Base-by-base conservation (phyloP, 352 stramenopile genomes). In the Halophytophthora batemanensis region DNA sequence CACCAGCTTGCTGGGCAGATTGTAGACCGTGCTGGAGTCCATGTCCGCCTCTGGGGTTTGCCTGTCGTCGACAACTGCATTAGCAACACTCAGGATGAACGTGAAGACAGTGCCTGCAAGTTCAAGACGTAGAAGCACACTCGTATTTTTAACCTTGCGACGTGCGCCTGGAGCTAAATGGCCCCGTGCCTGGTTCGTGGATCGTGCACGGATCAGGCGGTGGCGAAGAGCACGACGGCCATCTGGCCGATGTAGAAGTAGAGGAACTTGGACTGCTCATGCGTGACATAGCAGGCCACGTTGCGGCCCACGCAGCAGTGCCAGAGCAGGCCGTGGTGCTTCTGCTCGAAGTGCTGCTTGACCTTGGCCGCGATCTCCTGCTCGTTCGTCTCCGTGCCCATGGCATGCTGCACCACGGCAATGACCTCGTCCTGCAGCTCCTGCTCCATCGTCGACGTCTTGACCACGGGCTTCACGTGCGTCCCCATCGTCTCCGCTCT, bases 201-300 rank as follows among this genome's bases (percentile, higher is more conserved):
- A 8, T 31, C 25, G 25, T 8, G 4, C 25, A 8, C 25, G 25
- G 25, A n/a, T 71, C 63, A 91, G 1, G 78, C 82, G 7, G 81
- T 95, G 18, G 83, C 86, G 43, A 98, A 98, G 19, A 98, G 75
- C 48, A 96, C 95, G 42, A 98, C 75, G 22, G 89, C 93, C 69
- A 95, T 95, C 64, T 98, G 93, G 17, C 93, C 93, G 40, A 98
- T 90, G 83, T 98, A 98, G 56, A 98, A 97, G 74, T 98, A 98
- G 47, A 97, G 88, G 56, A 97, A 98, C 66, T 96, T 97, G 54
- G 74, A 90, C 61, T 96, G 86, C 59, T 98, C 90, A 59, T 98
- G 91, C 2, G 92, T 97, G 13, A 98, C 93, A 60, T 92, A 97
- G 62, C 85, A 97, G 33, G 92, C 92, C 25, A 98, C 93, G 64